Conservation (phyloP, 176 grass and related monocot genomes). For the Eremochloa ophiuroides region DNA sequence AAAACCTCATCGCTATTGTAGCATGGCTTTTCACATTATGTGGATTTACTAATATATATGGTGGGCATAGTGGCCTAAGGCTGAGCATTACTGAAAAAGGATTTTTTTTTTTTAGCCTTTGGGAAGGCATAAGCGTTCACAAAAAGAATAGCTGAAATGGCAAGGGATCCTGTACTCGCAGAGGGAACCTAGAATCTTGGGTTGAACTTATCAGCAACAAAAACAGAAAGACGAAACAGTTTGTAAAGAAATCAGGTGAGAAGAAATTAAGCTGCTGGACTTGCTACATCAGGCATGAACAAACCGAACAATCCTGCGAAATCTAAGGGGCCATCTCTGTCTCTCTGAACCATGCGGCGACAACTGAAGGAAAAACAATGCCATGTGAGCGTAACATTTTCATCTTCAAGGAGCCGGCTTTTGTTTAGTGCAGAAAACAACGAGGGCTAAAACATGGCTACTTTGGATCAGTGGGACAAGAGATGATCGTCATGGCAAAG, state of each 20-base stretch:
- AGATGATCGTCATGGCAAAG: neutral
- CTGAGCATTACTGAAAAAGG: neutral
- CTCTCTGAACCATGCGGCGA: neutral
- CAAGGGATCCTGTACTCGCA: neutral
- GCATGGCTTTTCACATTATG: neutral
- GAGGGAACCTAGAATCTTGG: neutral
- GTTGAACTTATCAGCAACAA: neutral
- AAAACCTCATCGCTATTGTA: neutral
- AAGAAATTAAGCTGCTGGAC: too few relatives aligned
- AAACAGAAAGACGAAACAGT: neutral
- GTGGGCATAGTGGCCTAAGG: neutral
- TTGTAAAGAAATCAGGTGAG: neutral
- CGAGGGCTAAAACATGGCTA: neutral
- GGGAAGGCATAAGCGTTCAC: neutral
- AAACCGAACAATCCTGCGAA: neutral
- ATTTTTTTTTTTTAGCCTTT: neutral
- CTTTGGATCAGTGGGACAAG: conserved; percentile 5
- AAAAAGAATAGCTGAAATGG: conserved; percentile 7
- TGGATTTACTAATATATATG: neutral
- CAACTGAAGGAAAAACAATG: neutral
- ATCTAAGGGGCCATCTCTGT: neutral
- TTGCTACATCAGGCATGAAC: neutral
- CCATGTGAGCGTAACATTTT: neutral
- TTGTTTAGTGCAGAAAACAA: neutral
- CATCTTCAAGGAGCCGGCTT: neutral